Evolutionary conservation across 2,329 filamentous ascomycete species (phyloP), one percentile per base, ranked within the genome.

Genomic region (Microthyrium microscopicum): DNA sequence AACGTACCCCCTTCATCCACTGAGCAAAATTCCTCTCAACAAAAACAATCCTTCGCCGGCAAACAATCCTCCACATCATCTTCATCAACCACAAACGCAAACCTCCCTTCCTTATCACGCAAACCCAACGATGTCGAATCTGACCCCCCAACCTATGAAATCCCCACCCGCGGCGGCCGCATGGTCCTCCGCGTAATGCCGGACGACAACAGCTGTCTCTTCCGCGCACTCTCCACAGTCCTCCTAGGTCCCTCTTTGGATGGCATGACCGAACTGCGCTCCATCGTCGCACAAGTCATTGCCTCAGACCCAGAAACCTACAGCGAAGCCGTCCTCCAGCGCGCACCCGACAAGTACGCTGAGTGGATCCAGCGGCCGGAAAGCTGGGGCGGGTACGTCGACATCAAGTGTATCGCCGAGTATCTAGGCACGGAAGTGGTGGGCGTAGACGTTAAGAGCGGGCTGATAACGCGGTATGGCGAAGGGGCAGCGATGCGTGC

Each of bases 151-250:
- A n/a, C n/a, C n/a, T n/a, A n/a, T n/a, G 70, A 76, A 44, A 54
- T 77, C 1, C 56, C 64, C 1, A 60, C 75, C 0, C 63, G 69
- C 5, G 57, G 64, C 19, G 64, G 69, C 31, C 57, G 58, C 20
- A 53, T 70, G 13, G 78, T 91, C 6, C 68, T 94, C 13, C 77
- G 87, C 11, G 81, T 95, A 32, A 94, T 95, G 87, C 83, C 85
- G 4, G 87, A 94, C 49, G 87, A 95, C 54, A 94, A 94, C 55
- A 83, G 76, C 38, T 95, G 87, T 56, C 73, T 95, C 47, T 95
- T 94, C 55, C 79, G 84, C 19, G 85, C 87, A 0, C 74, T 95
- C 29, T 80, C 81, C 12, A 78, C 76, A 34, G 79, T 79, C 3
- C 66, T 92, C n/a, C 70, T 82, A 31, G 68, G 70, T 20, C 51